phyloP scores from a whole-genome alignment of 345 rosid genomes.

The Dipteronia dyeriana region DNA sequence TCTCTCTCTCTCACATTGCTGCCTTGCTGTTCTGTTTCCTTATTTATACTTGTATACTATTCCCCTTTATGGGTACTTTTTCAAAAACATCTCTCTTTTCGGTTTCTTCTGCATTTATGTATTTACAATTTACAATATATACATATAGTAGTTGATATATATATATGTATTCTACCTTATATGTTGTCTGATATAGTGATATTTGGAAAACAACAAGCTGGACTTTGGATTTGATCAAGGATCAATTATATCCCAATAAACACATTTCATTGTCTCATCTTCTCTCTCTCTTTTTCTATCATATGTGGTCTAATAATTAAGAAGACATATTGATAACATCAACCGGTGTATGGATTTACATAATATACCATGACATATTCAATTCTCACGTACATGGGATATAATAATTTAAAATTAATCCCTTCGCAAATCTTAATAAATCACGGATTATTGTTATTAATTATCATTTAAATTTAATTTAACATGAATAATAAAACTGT shows the following conservation, averaged over 20 bases:
- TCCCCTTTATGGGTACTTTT: not conserved
- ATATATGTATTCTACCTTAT: not conserved
- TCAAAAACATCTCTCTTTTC: not conserved
- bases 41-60: conserved; percentile 5
- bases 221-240: not conserved
- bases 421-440: no score
- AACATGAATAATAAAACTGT: no score
- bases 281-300: no score
- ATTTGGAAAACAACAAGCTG: not conserved
- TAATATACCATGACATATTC: not conserved
- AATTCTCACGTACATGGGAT: no score
- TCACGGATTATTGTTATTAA: no score
- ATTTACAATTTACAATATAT: no score
- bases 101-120: not conserved
- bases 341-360: not conserved
- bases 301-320: no score
- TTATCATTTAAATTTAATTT: no score
- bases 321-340: no score
- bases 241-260: no score
- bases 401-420: no score
- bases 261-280: not conserved
- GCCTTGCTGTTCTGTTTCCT: conserved; percentile 32
- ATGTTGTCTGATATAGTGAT: not conserved
- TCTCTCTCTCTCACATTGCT: conserved; percentile 30
- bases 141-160: not conserved